Conservation (phyloP, 371 early-diverging fungal genomes). For the Rhizopus delemar region DNA sequence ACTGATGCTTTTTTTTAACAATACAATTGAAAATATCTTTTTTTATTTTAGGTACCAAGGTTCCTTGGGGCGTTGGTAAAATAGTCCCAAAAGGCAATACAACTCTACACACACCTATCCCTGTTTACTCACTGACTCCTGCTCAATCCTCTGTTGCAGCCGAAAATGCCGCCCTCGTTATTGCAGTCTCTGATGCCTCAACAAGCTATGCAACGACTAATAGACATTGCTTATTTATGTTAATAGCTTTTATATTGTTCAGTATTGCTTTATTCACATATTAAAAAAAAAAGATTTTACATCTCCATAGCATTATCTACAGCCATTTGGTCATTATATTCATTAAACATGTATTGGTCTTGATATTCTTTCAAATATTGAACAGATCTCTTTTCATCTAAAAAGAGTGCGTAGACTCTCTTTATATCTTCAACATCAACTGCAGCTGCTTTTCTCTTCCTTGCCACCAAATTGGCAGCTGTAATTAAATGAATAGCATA, state of each 20-base stretch:
- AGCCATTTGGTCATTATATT: constrained; percentile 36
- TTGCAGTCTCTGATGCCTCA: constrained; percentile 15
- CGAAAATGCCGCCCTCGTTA: constrained; percentile 18
- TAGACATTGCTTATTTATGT: background rate
- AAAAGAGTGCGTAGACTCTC: constrained; percentile 89
- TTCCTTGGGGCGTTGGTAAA: constrained; percentile 52
- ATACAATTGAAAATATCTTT: background rate
- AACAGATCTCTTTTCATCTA: constrained; percentile 96
- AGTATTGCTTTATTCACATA: background rate
- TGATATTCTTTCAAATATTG: constrained; percentile 90
- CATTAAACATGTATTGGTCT: constrained; percentile 92
- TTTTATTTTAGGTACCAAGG: constrained; percentile 27
- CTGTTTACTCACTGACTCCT: constrained; percentile 18
- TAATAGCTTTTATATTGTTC: background rate
- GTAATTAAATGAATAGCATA: constrained; percentile 98
- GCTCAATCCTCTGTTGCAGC: constrained; percentile 25
- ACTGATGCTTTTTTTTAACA: background rate
- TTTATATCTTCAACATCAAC: constrained; percentile 93
- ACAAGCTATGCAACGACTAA: background rate
- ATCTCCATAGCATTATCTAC: constrained; percentile 53
- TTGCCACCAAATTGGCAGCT: constrained; percentile 84
- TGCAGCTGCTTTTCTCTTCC: constrained; percentile 85
- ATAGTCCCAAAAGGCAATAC: constrained; percentile 8
- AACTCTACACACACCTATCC: constrained; percentile 2
- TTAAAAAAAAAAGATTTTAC: constrained; percentile 24